Percentiles rank a stretch among this genome's conserved stretches.
phyloP scores from a whole-genome alignment of 306 rosid genomes.

The Inga laurina region DNA sequence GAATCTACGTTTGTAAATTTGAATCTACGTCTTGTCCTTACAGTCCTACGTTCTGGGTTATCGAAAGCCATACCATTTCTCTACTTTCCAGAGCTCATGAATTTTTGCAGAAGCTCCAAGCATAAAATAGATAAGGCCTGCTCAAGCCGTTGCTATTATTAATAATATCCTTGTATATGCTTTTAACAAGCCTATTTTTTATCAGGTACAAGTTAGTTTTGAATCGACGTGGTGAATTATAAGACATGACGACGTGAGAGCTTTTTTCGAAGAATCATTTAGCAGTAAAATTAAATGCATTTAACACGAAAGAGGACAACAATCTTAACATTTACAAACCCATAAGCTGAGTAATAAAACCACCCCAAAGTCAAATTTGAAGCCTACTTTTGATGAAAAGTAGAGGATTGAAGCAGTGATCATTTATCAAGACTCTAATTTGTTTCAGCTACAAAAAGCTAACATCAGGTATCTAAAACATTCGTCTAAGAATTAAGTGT shows the following conservation, averaged over 20 bases:
- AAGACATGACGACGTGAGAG: background rate
- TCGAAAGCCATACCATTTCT: conserved; percentile 1
- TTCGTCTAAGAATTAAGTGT: background rate
- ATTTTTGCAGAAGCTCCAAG: background rate
- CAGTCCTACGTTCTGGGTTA: background rate
- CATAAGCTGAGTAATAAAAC: background rate
- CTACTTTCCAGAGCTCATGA: conserved; percentile 2
- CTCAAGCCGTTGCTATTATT: background rate
- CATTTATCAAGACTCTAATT: background rate
- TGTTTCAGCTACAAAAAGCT: background rate
- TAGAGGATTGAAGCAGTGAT: background rate
- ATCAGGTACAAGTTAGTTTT: background rate
- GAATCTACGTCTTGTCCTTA: background rate
- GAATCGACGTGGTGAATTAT: background rate
- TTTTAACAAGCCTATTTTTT: background rate
- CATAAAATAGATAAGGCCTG: background rate
- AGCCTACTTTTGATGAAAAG: background rate
- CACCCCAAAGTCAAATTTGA: background rate
- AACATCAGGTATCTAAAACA: background rate
- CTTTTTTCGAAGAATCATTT: background rate
- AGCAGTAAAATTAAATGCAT: background rate
- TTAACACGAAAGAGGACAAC: background rate
- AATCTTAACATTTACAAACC: background rate
- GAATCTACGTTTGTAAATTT: conserved; percentile 11
- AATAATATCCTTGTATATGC: background rate